Base-by-base conservation (phyloP, 1,139 yeast species). In the Zygotorulaspora mrakii region DNA sequence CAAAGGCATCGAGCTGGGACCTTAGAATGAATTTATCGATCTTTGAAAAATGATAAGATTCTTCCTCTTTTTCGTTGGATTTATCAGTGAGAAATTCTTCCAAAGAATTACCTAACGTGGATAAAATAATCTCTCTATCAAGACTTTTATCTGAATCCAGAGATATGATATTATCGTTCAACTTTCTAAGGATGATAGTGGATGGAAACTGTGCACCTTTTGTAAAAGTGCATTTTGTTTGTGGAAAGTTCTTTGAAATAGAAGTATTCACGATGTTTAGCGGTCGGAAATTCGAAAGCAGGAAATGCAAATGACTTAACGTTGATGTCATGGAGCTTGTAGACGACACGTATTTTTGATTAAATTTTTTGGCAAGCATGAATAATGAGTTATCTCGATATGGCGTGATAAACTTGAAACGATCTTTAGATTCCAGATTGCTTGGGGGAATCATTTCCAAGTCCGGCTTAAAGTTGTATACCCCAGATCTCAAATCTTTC, bases 1-100 rank as follows among this genome's bases (percentile, higher is more conserved):
- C 91, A 47, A 71, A 70, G 49, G 96, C 88, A 63, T 91, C 98
- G 45, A 91, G 70, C 61, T 91, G 98, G 0, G 97, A 89, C 49
- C 98, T 70, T 77, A 91, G 73, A 18, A 91, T 60, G 50, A 91
- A 84, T 30, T 73, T 71, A 1, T 82, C 89, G 45, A 76, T 68
- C 24, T 69, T 65, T 3, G 94, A 79, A 62, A 86, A 88, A 56
- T 88, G 91, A 57, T 88, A 89, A 2, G 68, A 54, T 48, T 62
- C 54, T 16, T 48, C 43, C 8, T 47, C 55, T 35, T 36, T 37
- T 5, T 51, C 53, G 47, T 46, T 55, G 37, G 44, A 45, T 32
- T 49, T 52, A 23, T 77, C 76, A 0, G 95, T 85, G 20, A 88
- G 68, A 57, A 84, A 70, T 4, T 80, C 71, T 61, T 88, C 96